Percentiles rank a stretch among this genome's conserved stretches.
These are phyloP conservation scores for Myxozyma neotropica DNA, from an alignment of 805 yeast genomes.

Conservation along the genomic window DNA sequence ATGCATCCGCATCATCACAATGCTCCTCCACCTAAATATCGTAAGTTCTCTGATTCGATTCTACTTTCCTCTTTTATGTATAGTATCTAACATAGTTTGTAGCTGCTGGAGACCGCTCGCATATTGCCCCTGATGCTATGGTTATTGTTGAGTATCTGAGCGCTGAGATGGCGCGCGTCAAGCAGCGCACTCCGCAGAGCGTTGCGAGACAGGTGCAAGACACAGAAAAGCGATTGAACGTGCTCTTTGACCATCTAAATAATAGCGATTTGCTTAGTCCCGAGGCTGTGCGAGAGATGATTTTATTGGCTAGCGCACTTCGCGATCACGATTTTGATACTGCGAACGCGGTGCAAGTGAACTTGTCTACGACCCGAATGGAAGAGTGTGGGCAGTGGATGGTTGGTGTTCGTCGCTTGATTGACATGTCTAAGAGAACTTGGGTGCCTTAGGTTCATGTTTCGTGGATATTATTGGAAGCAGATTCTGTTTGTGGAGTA, in stretches of 20 bases:
- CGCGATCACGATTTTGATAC: slow-evolving; percentile 55
- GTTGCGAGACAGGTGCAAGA: slow-evolving; percentile 74
- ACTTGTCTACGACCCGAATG: slow-evolving; percentile 64
- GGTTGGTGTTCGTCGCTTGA: slow-evolving; percentile 84
- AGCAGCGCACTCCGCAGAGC: slow-evolving; percentile 52
- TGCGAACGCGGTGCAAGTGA: slow-evolving; percentile 56
- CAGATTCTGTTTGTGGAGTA: neutral
- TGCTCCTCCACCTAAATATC: slow-evolving; percentile 38
- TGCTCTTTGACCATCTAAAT: slow-evolving; percentile 76
- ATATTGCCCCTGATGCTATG: slow-evolving; percentile 59
- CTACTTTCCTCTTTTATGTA: no score
- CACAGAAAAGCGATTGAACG: slow-evolving; percentile 76
- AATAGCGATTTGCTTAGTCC: slow-evolving; percentile 65
- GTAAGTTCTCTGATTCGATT: slow-evolving; percentile 12
- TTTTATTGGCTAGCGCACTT: slow-evolving; percentile 54
- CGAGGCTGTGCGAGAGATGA: slow-evolving; percentile 58
- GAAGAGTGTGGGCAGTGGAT: slow-evolving; percentile 90
- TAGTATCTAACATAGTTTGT: slow-evolving; percentile 36
- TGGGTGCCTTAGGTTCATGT: slow-evolving; percentile 1
- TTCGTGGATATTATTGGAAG: no score
- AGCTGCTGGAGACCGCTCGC: slow-evolving; percentile 67
- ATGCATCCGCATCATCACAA: slow-evolving; percentile 28
- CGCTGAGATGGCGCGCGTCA: slow-evolving; percentile 58
- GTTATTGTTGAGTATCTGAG: slow-evolving; percentile 63
- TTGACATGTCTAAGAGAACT: slow-evolving; percentile 58